Percentiles rank a stretch among this genome's conserved stretches.
These are phyloP conservation scores for Lathyrus aphaca DNA, from an alignment of 306 rosid species.

Conservation along the genomic window DNA sequence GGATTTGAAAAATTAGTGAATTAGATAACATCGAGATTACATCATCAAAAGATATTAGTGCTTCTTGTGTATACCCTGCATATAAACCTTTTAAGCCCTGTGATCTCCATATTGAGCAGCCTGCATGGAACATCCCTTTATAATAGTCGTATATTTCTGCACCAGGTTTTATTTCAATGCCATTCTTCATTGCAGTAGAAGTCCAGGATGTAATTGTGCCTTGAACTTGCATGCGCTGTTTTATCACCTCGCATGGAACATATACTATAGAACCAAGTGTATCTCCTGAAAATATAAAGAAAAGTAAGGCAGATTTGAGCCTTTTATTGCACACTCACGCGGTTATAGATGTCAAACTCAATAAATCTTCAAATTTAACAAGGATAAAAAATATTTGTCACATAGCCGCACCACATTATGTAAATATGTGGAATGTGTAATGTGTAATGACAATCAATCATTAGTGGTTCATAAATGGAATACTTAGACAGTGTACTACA, in stretches of 20 bases:
- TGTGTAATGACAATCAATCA: constrained; percentile 27
- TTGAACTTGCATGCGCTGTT: constrained; percentile 95
- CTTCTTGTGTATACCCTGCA: constrained; percentile 68
- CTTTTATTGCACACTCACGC: constrained; percentile 29
- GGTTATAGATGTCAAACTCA: constrained; percentile 30
- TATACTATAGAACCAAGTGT: constrained; percentile 89
- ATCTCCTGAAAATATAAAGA: constrained; percentile 69
- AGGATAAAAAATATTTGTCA: constrained; percentile 15
- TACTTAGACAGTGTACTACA: neutral
- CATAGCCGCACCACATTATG: constrained; percentile 17
- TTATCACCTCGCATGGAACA: constrained; percentile 96
- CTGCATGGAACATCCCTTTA: constrained; percentile 85
- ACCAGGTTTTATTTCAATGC: constrained; percentile 55
- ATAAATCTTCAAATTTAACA: constrained; percentile 18
- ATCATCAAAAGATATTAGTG: neutral
- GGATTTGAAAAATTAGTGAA: constrained; percentile 2
- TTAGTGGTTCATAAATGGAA: constrained; percentile 20
- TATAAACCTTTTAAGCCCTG: constrained; percentile 83
- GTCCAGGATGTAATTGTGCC: constrained; percentile 79
- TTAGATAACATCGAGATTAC: constrained; percentile 27
- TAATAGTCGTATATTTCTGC: constrained; percentile 70
- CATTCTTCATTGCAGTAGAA: constrained; percentile 54
- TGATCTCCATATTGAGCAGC: constrained; percentile 75
- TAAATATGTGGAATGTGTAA: neutral
- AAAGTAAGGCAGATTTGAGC: constrained; percentile 32